Percentiles rank a stretch among this genome's conserved stretches.
These are phyloP conservation scores for Nitzschia sp. DNA, from an alignment of 108 stramenopile species.

Conservation along the genomic window DNA sequence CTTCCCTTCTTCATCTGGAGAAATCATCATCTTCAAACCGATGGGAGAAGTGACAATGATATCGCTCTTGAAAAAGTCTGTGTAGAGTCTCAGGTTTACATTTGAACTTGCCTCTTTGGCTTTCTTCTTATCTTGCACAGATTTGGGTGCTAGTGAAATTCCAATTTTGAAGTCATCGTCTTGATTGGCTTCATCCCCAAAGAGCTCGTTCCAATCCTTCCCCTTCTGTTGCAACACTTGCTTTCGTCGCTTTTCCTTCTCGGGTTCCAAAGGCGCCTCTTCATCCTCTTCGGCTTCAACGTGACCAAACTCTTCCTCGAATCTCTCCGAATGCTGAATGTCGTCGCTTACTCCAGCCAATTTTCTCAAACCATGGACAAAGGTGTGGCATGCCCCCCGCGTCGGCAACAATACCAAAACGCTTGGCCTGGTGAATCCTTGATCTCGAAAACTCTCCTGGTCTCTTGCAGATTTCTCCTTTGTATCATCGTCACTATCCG, in stretches of 20 bases:
- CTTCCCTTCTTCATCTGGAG: constrained; percentile 48
- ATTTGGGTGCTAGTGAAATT: constrained; percentile 73
- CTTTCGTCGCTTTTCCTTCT: constrained; percentile 36
- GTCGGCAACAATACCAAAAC: constrained; percentile 82
- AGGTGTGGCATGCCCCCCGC: constrained; percentile 64
- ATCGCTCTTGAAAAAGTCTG: constrained; percentile 93
- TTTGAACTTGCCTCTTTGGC: constrained; percentile 30
- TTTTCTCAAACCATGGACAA: constrained; percentile 57
- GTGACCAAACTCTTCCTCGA: constrained; percentile 72
- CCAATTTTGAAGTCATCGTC: constrained; percentile 96
- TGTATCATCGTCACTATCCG: constrained; percentile 9
- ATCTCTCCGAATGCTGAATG: constrained; percentile 54
- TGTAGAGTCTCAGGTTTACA: constrained; percentile 68
- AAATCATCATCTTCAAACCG: constrained; percentile 78
- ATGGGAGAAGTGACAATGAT: constrained; percentile 92
- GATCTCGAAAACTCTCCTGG: constrained; percentile 61
- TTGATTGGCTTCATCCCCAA: constrained; percentile 83
- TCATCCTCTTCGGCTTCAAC: constrained; percentile 33
- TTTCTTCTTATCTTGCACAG: constrained; percentile 30
- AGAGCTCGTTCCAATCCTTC: constrained; percentile 83
- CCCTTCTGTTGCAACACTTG: constrained; percentile 67
- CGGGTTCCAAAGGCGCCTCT: constrained; percentile 14
- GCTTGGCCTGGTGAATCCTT: constrained; percentile 84
- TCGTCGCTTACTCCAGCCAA: constrained; percentile 42
- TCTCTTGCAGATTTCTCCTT: constrained; percentile 17